These are phyloP conservation scores for Halophytophthora polymorphica DNA, from an alignment of 352 stramenopile species.

Conservation along the genomic window DNA sequence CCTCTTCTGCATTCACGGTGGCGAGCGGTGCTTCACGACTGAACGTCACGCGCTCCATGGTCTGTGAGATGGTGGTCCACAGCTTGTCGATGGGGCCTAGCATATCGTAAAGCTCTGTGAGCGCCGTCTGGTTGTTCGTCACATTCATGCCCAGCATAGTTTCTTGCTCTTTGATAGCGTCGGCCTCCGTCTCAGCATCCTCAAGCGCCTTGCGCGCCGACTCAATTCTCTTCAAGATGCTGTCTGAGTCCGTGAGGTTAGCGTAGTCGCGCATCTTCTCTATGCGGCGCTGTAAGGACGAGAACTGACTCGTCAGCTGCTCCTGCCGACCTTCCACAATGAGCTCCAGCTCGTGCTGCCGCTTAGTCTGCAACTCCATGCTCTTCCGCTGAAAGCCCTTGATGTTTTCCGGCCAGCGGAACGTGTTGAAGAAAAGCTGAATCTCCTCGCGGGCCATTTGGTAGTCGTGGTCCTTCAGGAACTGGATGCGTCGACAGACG, in stretches of 20 bases:
- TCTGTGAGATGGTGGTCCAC: constrained; percentile 80
- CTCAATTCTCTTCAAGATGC: constrained; percentile 80
- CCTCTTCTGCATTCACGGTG: constrained; percentile 82
- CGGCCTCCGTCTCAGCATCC: constrained; percentile 76
- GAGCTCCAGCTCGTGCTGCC: constrained; percentile 87
- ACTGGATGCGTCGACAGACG: constrained; percentile 76
- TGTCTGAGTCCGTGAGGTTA: constrained; percentile 75
- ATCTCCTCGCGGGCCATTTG: constrained; percentile 87
- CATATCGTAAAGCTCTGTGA: constrained; percentile 78
- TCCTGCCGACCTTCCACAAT: constrained; percentile 89
- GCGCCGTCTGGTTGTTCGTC: constrained; percentile 74
- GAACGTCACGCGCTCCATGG: constrained; percentile 75
- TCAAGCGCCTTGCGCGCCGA: constrained; percentile 74
- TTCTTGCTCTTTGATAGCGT: constrained; percentile 88
- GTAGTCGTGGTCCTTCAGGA: constrained; percentile 88
- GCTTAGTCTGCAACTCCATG: constrained; percentile 88
- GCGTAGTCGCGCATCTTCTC: constrained; percentile 90
- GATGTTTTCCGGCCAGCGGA: constrained; percentile 90
- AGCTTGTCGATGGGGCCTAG: constrained; percentile 85
- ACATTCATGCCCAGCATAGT: constrained; percentile 79
- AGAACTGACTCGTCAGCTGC: constrained; percentile 78
- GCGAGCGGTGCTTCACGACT: constrained; percentile 59
- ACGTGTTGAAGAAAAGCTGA: constrained; percentile 88
- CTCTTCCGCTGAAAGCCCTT: constrained; percentile 90
- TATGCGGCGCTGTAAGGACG: constrained; percentile 77